Evolutionary conservation across 768 basidiomycete genomes (phyloP).

Genomic region (Macrolepiota albuminosa): DNA sequence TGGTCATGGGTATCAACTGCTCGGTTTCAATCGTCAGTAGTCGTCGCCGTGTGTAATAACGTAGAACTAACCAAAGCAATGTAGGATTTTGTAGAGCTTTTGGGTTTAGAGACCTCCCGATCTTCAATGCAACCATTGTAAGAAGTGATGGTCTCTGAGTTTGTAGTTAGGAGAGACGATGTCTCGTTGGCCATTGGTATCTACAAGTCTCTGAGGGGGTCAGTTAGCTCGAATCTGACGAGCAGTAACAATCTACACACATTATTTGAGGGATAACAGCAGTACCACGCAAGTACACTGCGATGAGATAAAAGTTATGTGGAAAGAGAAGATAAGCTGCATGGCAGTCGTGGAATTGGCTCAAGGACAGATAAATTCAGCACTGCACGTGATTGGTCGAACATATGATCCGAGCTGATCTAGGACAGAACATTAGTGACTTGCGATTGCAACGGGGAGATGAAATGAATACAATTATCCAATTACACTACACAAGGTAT

Average conservation of each 20-base stretch:
- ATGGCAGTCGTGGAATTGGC: constrained; percentile 2
- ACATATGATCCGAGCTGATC: not conserved
- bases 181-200: constrained; percentile 29
- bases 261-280: not conserved
- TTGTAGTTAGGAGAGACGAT: constrained; percentile 25
- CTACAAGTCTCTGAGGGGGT: not conserved
- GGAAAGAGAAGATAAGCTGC: not conserved
- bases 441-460: not conserved
- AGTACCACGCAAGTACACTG: not conserved
- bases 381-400: constrained; percentile 2
- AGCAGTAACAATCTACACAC: not conserved
- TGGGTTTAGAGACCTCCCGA: constrained; percentile 3
- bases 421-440: not conserved
- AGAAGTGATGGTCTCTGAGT: constrained; percentile 1
- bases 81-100: constrained; percentile 17
- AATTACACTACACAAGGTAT: not conserved
- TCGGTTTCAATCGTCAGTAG: not conserved
- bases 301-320: not conserved
- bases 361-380: not conserved
- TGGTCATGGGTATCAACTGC: constrained; percentile 42
- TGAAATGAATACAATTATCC: not conserved
- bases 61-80: constrained; percentile 16
- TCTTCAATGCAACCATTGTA: constrained; percentile 13
- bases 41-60: no score
- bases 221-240: not conserved